Evolutionary conservation across 2,329 filamentous ascomycete genomes (phyloP), one percentile per base, ranked within the genome.

Genomic region (Fusarium sp.): DNA sequence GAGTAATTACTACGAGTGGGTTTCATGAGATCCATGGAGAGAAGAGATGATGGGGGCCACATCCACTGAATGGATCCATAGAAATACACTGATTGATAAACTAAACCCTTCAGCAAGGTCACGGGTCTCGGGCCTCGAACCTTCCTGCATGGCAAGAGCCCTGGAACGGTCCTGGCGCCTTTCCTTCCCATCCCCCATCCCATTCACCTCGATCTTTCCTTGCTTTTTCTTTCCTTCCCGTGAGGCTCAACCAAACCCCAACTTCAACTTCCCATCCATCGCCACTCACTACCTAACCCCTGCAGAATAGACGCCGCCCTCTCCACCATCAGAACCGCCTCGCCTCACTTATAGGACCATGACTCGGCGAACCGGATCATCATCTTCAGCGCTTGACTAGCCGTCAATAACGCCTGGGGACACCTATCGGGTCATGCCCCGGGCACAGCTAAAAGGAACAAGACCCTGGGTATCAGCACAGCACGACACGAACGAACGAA

Each of bases 331-430:
- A 58, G 40, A 67, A 63, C 71, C 62, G 71, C 71, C 71, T 73
- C 71, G 71, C 71, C 71, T 73, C 71, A 73, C 64, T 64, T 71
- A 56, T 54, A 70, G 66, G 62, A 69, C 68, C 71, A 74, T 74
- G 71, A 69, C 71, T 74, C 71, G 68, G 70, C 70, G 35, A 64
- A 70, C 58, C 67, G 59, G 58, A 67, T 31, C 61, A 47, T 52
- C 24, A 47, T 52, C 24, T 52, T 35, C 13, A 70, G 35, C 66
- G 47, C 66, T 70, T 56, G 52, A 67, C 59, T 66, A 45, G 37
- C 29, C 56, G 37, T 20, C 62, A 27, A 45, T 40, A 47, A 62
- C 60, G 57, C 69, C 54, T 45, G 56, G 31, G 47, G 29, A 38
- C 47, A 27, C 57, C 67, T 66, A 66, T 71, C 69, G 67, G 67